Percentiles rank a stretch among this genome's conserved stretches.
Conservation (phyloP, 371 early-diverging fungal species). For the Mucor circinelloides region DNA sequence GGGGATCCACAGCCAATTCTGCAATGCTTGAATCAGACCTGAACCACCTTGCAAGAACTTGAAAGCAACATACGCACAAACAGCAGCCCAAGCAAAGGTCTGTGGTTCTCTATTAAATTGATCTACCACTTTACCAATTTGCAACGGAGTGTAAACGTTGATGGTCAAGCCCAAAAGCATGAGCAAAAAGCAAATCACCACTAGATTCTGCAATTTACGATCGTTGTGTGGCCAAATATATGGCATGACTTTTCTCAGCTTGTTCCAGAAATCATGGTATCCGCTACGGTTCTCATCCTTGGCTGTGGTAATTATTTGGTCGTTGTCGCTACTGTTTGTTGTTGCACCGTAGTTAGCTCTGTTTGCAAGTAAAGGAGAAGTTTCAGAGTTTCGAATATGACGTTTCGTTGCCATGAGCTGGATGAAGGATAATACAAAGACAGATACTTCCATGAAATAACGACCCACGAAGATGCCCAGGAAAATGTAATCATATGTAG, state of each 20-base stretch:
- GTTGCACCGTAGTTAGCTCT: slow-evolving; percentile 22
- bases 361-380: slow-evolving; percentile 13
- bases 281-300: slow-evolving; percentile 27
- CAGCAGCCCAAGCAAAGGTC: slow-evolving; percentile 62
- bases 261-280: slow-evolving; percentile 51
- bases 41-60: slow-evolving; percentile 77
- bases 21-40: slow-evolving; percentile 80
- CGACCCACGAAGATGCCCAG: slow-evolving; percentile 37
- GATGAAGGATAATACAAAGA: slow-evolving; percentile 27
- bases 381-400: slow-evolving; percentile 6
- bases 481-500: slow-evolving; percentile 36
- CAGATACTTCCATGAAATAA: slow-evolving; percentile 29
- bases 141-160: slow-evolving; percentile 84
- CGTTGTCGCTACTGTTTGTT: background rate
- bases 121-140: slow-evolving; percentile 83
- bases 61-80: slow-evolving; percentile 72
- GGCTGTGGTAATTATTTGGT: background rate
- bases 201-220: slow-evolving; percentile 63
- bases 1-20: slow-evolving; percentile 88
- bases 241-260: slow-evolving; percentile 71
- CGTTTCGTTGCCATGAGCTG: slow-evolving; percentile 32
- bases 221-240: slow-evolving; percentile 85
- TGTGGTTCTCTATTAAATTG: slow-evolving; percentile 34
- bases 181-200: slow-evolving; percentile 69
- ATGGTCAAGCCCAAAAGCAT: slow-evolving; percentile 79